Base-by-base conservation (phyloP, 2,329 filamentous ascomycete species). In the Penicillium sp. region DNA sequence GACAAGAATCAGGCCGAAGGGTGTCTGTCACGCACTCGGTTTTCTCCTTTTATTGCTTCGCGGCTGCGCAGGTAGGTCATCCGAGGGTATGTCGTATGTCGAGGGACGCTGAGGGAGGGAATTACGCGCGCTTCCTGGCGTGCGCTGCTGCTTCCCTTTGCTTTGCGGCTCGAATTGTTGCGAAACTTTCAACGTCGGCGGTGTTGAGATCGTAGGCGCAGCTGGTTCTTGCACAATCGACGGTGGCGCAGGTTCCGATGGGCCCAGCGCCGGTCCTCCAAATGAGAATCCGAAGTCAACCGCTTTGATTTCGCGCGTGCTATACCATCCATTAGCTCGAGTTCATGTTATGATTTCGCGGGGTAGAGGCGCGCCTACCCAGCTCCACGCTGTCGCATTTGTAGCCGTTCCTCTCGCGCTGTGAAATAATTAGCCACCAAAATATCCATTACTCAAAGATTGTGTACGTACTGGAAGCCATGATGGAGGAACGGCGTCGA, bases 331-430 rank as follows among this genome's bases (percentile, higher is more conserved):
- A 50, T 52, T 39, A 46, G 31, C 42, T 42, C 28, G 14, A 40
- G 6, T 35, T 18, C 52, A 51, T 70, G 57, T 57, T 57, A 49
- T 57, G 40, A 27, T 43, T 55, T 57, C 56, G 60, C 57, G 56
- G 56, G 59, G 57, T 58, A 55, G 44, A 50, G 50, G 56, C 60
- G 65, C 74, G 61, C 18, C 18, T 74, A 79, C 76, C 72, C 77
- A 61, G 77, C 76, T 63, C 77, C 77, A 59, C 77, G 77, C 65
- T 77, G 73, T 65, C 77, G 77, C 74, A 78, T 77, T 61, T 74
- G 74, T 59, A 72, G 72, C 60, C 75, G 74, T 67, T 79, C 76
- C 60, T 75, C 70, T 64, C 76, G 74, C 63, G 72, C 74, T 76
- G 52, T 47, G 2, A 40, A 51, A 38, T 41, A 6, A 42, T 48